A percentile compares a stretch with the other conserved stretches of the same genome.
These are phyloP conservation scores for Aspergillus leporis DNA, from an alignment of 495 filamentous ascomycete species.

Conservation along the genomic window DNA sequence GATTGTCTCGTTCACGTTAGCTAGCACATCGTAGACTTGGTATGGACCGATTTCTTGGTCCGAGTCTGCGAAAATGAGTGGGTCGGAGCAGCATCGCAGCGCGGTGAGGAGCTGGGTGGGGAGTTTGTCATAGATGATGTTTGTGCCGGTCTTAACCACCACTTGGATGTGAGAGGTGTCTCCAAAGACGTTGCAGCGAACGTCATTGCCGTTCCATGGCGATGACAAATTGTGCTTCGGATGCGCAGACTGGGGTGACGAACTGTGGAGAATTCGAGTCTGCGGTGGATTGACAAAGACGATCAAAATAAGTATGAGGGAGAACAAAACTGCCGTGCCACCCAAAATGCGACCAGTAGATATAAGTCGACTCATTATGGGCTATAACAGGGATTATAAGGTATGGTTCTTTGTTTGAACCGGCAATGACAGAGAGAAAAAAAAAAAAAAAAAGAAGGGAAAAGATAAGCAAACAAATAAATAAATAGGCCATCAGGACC, in stretches of 20 bases:
- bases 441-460: no score
- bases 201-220: slow-evolving; percentile 3
- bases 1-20: slow-evolving; percentile 39
- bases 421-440: background rate
- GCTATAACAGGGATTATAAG: background rate
- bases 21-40: slow-evolving; percentile 53
- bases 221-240: background rate
- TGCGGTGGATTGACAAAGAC: background rate
- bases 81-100: slow-evolving; percentile 51
- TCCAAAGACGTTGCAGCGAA: slow-evolving; percentile 16
- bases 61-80: slow-evolving; percentile 60
- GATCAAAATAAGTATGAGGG: background rate
- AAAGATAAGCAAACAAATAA: background rate
- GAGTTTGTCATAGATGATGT: slow-evolving; percentile 51
- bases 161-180: slow-evolving; percentile 18
- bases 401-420: background rate
- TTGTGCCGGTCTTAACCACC: slow-evolving; percentile 59
- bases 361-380: background rate
- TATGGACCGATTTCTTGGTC: slow-evolving; percentile 50
- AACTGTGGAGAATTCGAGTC: background rate
- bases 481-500: background rate
- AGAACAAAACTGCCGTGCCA: background rate
- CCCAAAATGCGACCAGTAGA: background rate
- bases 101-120: slow-evolving; percentile 57
- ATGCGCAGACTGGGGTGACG: background rate